These are phyloP conservation scores for Raddia guianensis DNA, from an alignment of 176 grass and related monocot species.

Conservation along the genomic window DNA sequence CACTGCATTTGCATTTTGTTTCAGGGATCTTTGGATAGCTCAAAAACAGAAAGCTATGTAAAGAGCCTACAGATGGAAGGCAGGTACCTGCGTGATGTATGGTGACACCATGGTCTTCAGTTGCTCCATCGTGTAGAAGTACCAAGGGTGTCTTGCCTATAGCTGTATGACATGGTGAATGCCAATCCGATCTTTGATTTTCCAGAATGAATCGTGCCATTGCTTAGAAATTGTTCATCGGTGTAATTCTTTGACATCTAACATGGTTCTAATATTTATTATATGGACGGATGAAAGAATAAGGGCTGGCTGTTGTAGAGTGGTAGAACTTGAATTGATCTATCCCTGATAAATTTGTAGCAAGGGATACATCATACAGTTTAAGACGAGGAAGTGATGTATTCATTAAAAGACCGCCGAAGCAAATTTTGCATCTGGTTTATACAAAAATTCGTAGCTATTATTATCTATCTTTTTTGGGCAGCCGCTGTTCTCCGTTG, in stretches of 20 bases:
- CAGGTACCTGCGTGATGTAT: conserved; percentile 88
- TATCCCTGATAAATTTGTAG: conserved; percentile 45
- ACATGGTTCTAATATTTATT: conserved; percentile 57
- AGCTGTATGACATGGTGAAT: background rate
- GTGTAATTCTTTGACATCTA: conserved; percentile 71
- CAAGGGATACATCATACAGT: conserved; percentile 30
- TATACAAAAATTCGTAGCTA: conserved; percentile 18
- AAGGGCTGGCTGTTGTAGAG: conserved; percentile 52
- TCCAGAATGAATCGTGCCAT: conserved; percentile 17
- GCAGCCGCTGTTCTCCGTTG: background rate
- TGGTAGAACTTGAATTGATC: conserved; percentile 46
- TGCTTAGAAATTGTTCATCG: conserved; percentile 39
- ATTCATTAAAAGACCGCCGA: conserved; percentile 35
- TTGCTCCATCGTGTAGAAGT: conserved; percentile 37
- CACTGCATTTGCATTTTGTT: conserved; percentile 7
- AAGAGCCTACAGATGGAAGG: conserved; percentile 92
- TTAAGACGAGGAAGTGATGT: conserved; percentile 40
- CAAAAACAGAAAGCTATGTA: conserved; percentile 81
- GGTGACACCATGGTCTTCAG: conserved; percentile 44
- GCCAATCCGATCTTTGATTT: conserved; percentile 6
- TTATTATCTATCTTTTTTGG: background rate
- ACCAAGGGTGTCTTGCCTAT: background rate
- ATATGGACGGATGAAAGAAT: conserved; percentile 45
- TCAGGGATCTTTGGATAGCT: conserved; percentile 81
- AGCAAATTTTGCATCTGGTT: conserved; percentile 54